Evolutionary conservation across 768 basidiomycete species (phyloP).

Genomic region (Candolleomyces aberdarensis): DNA sequence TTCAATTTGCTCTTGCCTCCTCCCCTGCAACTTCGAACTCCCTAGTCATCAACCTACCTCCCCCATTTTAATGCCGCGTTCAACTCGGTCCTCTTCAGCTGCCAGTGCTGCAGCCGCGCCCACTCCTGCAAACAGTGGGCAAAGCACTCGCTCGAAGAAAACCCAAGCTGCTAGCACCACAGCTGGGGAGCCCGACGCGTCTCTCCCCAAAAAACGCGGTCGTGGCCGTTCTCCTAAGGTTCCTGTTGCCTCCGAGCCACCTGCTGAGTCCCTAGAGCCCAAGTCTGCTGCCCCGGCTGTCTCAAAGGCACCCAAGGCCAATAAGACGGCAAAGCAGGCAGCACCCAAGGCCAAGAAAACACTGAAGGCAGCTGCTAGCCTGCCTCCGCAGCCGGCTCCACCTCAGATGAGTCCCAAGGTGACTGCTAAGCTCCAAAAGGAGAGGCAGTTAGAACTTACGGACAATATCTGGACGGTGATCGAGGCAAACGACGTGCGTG

Average conservation of each 20-base stretch:
- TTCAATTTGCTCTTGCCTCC: no score
- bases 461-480: background rate
- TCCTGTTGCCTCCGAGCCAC: no score
- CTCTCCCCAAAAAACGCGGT: background rate
- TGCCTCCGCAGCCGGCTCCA: background rate
- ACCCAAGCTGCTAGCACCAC: no score
- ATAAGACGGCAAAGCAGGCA: background rate
- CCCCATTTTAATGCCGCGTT: background rate
- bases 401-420: background rate
- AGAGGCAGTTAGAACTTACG: background rate
- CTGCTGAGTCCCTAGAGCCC: background rate
- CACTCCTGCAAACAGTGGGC: background rate
- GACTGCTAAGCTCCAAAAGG: background rate
- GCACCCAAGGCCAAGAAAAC: background rate
- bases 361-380: no score
- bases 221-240: background rate
- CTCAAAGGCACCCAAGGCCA: background rate
- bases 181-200: background rate
- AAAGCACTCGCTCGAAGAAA: no score
- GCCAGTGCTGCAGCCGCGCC: background rate
- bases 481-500: background rate
- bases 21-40: no score
- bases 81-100: background rate
- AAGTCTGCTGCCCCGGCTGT: background rate
- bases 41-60: no score